These are phyloP conservation scores for Tuber brumale DNA, from an alignment of 495 filamentous ascomycete species.

Conservation along the genomic window DNA sequence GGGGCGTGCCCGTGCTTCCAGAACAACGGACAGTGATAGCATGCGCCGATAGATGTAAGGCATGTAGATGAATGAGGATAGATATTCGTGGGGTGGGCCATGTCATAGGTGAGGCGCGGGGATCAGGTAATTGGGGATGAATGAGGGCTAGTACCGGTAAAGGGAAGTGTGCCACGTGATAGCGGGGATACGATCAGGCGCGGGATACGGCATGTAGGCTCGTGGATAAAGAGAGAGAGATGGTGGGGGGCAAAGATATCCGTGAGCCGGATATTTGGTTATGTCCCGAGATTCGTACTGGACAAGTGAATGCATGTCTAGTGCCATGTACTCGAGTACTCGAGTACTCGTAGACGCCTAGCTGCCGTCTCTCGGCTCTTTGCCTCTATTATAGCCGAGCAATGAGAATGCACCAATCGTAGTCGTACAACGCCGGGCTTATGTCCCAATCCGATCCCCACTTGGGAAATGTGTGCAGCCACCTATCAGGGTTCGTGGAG, in stretches of 20 bases:
- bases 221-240: not conserved
- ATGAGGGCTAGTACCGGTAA: not conserved
- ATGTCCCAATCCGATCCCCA: slow-evolving; percentile 16
- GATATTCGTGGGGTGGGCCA: slow-evolving; percentile 4
- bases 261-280: not conserved
- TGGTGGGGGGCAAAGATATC: not conserved
- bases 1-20: slow-evolving; percentile 16
- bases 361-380: slow-evolving; percentile 13
- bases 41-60: slow-evolving; percentile 6
- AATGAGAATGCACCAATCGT: not conserved
- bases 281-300: not conserved
- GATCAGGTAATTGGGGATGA: not conserved
- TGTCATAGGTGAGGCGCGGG: slow-evolving; percentile 9
- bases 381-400: slow-evolving; percentile 7
- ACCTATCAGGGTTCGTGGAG: not conserved
- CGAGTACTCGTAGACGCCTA: no score
- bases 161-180: not conserved
- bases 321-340: no score
- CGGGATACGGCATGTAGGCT: not conserved
- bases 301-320: slow-evolving; percentile 3
- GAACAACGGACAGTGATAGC: slow-evolving; percentile 1
- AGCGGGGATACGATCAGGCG: not conserved
- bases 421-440: slow-evolving; percentile 2
- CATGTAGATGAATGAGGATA: slow-evolving; percentile 14
- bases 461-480: not conserved